phyloP scores from a whole-genome alignment of 2,329 filamentous ascomycete genomes.

The Ophiocordyceps camponoti-leonardi region DNA sequence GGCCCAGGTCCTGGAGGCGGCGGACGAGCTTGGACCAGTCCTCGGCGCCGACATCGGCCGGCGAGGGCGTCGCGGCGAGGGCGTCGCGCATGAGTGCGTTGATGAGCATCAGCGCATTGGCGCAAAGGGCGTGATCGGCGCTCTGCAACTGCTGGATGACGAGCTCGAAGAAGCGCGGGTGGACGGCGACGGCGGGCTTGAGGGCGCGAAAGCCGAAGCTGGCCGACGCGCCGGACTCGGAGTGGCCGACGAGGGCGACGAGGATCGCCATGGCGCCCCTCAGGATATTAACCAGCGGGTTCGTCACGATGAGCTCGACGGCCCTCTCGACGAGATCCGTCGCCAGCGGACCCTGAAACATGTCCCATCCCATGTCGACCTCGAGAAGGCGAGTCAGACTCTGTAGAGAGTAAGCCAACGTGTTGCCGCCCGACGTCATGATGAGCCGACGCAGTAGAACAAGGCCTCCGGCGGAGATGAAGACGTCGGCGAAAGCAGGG shows the following conservation, averaged over 20 bases:
- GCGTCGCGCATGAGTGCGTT: slow-evolving; percentile 91
- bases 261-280: slow-evolving; percentile 94
- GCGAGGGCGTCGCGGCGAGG: slow-evolving; percentile 46
- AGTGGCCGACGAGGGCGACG: slow-evolving; percentile 80
- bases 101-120: slow-evolving; percentile 86
- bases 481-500: slow-evolving; percentile 89
- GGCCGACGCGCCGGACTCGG: slow-evolving; percentile 39
- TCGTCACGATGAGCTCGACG: slow-evolving; percentile 83
- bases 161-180: slow-evolving; percentile 88
- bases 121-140: slow-evolving; percentile 87
- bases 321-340: slow-evolving; percentile 58
- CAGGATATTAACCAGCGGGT: slow-evolving; percentile 93
- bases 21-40: slow-evolving; percentile 97
- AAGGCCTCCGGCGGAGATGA: slow-evolving; percentile 79
- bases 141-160: slow-evolving; percentile 83
- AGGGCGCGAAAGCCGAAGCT: slow-evolving; percentile 79
- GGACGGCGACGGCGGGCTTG: slow-evolving; percentile 77
- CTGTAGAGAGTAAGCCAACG: slow-evolving; percentile 84
- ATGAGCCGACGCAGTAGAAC: slow-evolving; percentile 67
- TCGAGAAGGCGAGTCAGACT: slow-evolving; percentile 77
- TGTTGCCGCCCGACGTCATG: slow-evolving; percentile 77
- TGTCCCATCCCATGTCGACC: slow-evolving; percentile 96
- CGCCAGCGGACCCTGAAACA: slow-evolving; percentile 46
- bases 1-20: slow-evolving; percentile 74
- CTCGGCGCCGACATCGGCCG: slow-evolving; percentile 22